Evolutionary conservation across 768 basidiomycete genomes (phyloP).

Genomic region (Leccinum incarnatum): DNA sequence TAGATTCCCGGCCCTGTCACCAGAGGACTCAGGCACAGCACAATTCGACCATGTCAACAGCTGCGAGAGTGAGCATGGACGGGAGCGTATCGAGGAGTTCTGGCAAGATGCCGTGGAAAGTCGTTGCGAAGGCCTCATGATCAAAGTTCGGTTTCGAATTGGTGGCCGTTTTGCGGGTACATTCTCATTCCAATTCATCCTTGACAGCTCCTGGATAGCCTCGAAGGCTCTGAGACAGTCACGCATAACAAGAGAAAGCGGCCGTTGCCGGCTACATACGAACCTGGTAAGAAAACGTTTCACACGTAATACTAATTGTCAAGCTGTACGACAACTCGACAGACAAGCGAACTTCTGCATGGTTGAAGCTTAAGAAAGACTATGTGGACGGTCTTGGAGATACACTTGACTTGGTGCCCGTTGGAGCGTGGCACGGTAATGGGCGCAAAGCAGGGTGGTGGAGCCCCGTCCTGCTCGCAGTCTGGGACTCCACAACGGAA

Average conservation of each 20-base stretch:
- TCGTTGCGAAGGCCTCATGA: constrained; percentile 90
- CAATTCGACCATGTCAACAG: constrained; percentile 73
- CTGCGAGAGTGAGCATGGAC: constrained; percentile 61
- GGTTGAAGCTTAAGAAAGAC: constrained; percentile 93
- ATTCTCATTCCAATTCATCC: constrained; percentile 5
- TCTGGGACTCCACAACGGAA: constrained; percentile 64
- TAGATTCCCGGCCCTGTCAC: constrained; percentile 53
- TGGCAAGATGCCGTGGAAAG: constrained; percentile 73
- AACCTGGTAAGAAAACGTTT: constrained; percentile 48
- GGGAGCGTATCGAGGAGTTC: constrained; percentile 66
- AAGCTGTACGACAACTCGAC: constrained; percentile 8
- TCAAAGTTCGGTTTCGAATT: constrained; percentile 55
- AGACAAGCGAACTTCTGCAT: constrained; percentile 82
- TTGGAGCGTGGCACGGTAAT: constrained; percentile 87
- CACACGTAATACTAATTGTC: not conserved
- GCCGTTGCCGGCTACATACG: constrained; percentile 80
- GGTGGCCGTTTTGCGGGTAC: not conserved
- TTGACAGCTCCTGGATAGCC: constrained; percentile 63
- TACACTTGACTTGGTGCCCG: constrained; percentile 66
- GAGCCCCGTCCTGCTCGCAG: constrained; percentile 81
- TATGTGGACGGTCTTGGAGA: constrained; percentile 82
- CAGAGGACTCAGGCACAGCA: constrained; percentile 48
- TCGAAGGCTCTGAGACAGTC: constrained; percentile 36
- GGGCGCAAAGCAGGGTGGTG: constrained; percentile 91
- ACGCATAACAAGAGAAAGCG: constrained; percentile 49